phyloP scores from a whole-genome alignment of 805 yeast genomes.

The Schizosaccharomyces lindneri region DNA sequence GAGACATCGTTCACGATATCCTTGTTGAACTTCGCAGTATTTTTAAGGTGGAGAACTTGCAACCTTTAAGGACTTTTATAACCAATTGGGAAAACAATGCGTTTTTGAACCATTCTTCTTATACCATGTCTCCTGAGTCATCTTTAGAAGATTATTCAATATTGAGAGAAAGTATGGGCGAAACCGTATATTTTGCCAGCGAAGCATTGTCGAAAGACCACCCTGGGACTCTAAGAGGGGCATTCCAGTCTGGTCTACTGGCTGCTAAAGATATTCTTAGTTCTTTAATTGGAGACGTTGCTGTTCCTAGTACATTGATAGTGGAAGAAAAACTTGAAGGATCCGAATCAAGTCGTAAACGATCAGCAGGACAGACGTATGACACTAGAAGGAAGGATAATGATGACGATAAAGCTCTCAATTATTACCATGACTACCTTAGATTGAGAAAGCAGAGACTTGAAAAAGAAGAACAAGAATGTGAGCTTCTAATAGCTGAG shows the following conservation, averaged over 20 bases:
- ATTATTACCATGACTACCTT: neutral
- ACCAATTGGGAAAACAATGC: neutral
- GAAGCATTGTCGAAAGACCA: conserved; percentile 19
- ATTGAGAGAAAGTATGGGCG: conserved; percentile 17
- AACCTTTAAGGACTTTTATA: neutral
- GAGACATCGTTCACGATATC: conserved; percentile 14
- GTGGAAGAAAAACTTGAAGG: neutral
- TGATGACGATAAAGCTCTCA: neutral
- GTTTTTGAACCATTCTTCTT: neutral
- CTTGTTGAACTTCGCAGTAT: conserved; percentile 12
- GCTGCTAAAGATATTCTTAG: conserved; percentile 19
- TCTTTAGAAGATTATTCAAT: conserved; percentile 19
- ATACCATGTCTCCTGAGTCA: conserved; percentile 8
- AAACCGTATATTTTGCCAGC: conserved; percentile 19
- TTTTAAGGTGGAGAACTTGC: conserved; percentile 5
- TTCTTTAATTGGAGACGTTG: conserved; percentile 17
- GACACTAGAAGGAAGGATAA: neutral
- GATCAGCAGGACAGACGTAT: neutral
- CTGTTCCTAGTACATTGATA: conserved; percentile 16
- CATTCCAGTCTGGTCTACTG: conserved; percentile 19
- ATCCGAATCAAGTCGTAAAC: neutral
- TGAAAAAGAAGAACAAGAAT: conserved; percentile 3
- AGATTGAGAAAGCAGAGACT: conserved; percentile 4
- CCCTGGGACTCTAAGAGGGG: conserved; percentile 22
- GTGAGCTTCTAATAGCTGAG: conserved; percentile 4